Percentiles rank a stretch among this genome's conserved stretches.
phyloP scores from a whole-genome alignment of 2,329 filamentous ascomycete genomes.

The Colletotrichum sp. region DNA sequence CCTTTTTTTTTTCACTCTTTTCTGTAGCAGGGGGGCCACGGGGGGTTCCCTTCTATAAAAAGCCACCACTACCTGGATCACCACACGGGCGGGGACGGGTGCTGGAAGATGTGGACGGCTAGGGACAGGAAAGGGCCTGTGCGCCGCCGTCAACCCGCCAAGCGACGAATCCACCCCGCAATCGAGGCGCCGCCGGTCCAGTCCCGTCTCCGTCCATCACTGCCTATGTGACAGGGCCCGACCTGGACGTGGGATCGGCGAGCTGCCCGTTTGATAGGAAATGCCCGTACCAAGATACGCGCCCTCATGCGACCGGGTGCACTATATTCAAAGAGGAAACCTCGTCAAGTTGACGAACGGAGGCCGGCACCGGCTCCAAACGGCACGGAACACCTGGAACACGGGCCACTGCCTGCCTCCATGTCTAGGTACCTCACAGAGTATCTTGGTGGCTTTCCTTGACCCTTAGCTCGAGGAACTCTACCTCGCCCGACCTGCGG shows the following conservation, averaged over 20 bases:
- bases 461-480: background rate
- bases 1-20: slow-evolving; percentile 34
- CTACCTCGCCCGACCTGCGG: background rate
- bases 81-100: background rate
- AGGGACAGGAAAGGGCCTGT: background rate
- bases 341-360: background rate
- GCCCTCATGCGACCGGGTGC: background rate
- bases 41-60: slow-evolving; percentile 15
- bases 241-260: background rate
- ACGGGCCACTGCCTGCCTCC: background rate
- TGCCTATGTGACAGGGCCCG: background rate
- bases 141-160: slow-evolving; percentile 4
- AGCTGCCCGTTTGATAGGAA: background rate
- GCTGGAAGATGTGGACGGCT: background rate
- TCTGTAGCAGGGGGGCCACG: background rate
- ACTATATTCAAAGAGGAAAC: background rate
- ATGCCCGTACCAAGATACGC: background rate
- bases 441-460: background rate
- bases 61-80: background rate
- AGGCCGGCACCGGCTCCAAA: background rate
- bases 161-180: slow-evolving; percentile 8
- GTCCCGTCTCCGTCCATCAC: background rate
- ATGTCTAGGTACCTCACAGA: background rate
- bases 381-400: background rate
- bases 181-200: background rate